These are phyloP conservation scores for Endocalyx cinctus DNA, from an alignment of 2,329 filamentous ascomycete species.

Conservation along the genomic window DNA sequence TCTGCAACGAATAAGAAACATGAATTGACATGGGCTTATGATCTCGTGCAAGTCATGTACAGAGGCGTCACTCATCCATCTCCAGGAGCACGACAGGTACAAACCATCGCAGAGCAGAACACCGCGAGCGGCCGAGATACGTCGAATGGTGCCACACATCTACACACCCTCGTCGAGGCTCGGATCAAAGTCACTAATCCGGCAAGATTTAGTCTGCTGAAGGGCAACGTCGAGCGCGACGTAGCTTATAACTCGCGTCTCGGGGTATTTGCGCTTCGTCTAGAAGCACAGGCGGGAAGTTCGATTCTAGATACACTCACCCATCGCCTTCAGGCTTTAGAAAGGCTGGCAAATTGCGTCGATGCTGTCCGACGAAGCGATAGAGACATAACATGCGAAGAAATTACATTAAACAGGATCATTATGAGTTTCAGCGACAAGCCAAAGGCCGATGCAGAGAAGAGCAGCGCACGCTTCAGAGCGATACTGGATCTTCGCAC, in stretches of 20 bases:
- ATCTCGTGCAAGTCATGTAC: constrained; percentile 56
- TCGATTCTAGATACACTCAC: constrained; percentile 56
- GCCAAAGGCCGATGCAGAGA: constrained; percentile 15
- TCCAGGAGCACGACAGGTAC: constrained; percentile 3
- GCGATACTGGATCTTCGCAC: constrained; percentile 55
- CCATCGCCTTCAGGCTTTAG: constrained; percentile 59
- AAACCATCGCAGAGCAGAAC: constrained; percentile 5
- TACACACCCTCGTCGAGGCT: constrained; percentile 45
- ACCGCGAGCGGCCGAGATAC: constrained; percentile 12
- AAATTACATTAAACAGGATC: constrained; percentile 58
- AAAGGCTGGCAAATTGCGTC: constrained; percentile 66
- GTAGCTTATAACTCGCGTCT: constrained; percentile 56
- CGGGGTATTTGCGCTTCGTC: constrained; percentile 59
- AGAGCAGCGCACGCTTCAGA: constrained; percentile 36
- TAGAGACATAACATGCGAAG: constrained; percentile 51
- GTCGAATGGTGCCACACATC: no score
- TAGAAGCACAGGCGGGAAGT: constrained; percentile 54
- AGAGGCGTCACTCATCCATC: constrained; percentile 35
- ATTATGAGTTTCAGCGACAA: constrained; percentile 61
- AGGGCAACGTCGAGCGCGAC: constrained; percentile 52
- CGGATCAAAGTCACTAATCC: constrained; percentile 50
- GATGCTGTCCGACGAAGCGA: constrained; percentile 57
- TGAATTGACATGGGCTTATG: constrained; percentile 49
- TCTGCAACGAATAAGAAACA: constrained; percentile 13
- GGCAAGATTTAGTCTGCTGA: constrained; percentile 51